Evolutionary conservation across 345 rosid genomes (phyloP).

Genomic region (Dimocarpus longan): DNA sequence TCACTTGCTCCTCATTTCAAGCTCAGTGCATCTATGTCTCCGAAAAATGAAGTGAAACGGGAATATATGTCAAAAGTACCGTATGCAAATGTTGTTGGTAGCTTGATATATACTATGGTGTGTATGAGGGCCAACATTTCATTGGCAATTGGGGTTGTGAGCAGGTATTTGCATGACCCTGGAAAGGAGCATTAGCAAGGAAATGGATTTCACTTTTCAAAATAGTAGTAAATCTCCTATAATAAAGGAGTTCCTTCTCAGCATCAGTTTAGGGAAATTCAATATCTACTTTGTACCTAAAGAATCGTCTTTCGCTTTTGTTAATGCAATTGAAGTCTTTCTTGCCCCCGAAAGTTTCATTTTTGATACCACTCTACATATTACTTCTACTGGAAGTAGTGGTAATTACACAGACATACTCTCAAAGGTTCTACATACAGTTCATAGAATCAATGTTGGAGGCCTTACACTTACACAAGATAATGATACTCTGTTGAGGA

Average conservation of each 20-base stretch:
- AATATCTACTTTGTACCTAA: conserved; percentile 40
- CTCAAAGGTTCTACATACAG: conserved; percentile 31
- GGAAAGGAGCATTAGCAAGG: too few relatives aligned
- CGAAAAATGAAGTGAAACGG: too few relatives aligned
- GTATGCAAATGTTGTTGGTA: too few relatives aligned
- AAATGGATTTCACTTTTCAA: conserved; percentile 31
- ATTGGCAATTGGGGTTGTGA: too few relatives aligned
- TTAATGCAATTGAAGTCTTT: conserved; percentile 75
- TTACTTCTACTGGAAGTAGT: neutral
- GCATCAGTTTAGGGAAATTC: conserved; percentile 23
- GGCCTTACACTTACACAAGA: conserved; percentile 31
- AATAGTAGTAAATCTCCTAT: conserved; percentile 15
- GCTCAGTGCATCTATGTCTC: too few relatives aligned
- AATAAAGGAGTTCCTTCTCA: conserved; percentile 51
- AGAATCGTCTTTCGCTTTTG: conserved; percentile 46
- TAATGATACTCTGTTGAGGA: conserved; percentile 42
- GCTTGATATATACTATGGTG: too few relatives aligned
- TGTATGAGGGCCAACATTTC: too few relatives aligned
- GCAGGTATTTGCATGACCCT: too few relatives aligned
- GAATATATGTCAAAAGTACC: too few relatives aligned
- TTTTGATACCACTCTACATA: neutral
- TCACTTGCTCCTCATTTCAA: too few relatives aligned
- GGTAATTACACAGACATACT: conserved; percentile 10
- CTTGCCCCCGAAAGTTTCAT: conserved; percentile 34
- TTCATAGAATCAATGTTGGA: conserved; percentile 51